Evolutionary conservation across 2,329 filamentous ascomycete species (phyloP).

Genomic region (Akanthomyces dipterigenus): DNA sequence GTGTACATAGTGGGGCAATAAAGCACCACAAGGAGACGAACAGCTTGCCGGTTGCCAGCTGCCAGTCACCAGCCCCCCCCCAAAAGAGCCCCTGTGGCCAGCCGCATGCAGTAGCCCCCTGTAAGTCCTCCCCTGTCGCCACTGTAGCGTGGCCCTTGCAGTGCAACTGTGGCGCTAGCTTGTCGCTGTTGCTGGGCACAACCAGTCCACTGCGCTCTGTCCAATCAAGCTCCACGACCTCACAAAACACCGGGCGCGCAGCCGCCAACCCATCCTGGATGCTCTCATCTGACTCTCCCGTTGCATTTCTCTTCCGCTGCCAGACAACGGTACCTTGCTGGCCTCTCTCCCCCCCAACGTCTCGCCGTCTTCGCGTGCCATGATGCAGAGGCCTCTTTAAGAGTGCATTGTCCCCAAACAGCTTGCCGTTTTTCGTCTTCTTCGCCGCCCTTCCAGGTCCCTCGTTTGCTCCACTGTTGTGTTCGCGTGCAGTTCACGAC

Average conservation of each 20-base stretch:
- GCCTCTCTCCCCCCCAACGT: neutral
- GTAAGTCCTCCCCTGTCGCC: too few relatives aligned
- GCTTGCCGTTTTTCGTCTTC: neutral
- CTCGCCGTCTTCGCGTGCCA: neutral
- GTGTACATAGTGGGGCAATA: neutral
- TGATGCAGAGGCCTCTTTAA: neutral
- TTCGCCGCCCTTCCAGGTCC: neutral
- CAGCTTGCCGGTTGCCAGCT: neutral
- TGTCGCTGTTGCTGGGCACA: conserved; percentile 9
- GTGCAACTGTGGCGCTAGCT: neutral
- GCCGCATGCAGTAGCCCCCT: too few relatives aligned
- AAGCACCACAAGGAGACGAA: neutral
- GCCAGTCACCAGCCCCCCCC: neutral
- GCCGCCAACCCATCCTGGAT: conserved; percentile 1
- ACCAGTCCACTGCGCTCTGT: neutral
- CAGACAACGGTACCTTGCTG: neutral
- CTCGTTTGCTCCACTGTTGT: neutral
- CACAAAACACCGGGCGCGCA: conserved; percentile 8
- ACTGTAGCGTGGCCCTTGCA: neutral
- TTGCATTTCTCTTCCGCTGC: neutral
- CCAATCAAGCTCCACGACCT: conserved; percentile 3
- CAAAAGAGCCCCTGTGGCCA: neutral
- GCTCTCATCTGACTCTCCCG: neutral
- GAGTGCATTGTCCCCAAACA: neutral
- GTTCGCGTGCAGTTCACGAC: conserved; percentile 9